Evolutionary conservation across 1,284 basidiomycete genomes (phyloP), one percentile per base, ranked within the genome.

Genomic region (Cutaneotrichosporon sp.): DNA sequence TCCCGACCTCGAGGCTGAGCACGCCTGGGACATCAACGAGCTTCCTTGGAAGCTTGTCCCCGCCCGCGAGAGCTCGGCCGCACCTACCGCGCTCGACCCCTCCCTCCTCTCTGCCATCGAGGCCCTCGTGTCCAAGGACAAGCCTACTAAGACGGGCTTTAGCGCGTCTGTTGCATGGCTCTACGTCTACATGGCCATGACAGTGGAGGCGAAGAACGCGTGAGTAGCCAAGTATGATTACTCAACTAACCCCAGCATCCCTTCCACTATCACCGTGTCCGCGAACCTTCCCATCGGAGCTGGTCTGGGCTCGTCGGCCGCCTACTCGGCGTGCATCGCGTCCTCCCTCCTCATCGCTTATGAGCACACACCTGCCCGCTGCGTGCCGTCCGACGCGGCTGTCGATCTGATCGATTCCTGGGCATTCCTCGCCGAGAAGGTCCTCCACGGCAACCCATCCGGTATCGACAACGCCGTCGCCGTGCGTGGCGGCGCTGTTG

Each of bases 261-360:
- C 57, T 34, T 63, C 91, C 71, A 84, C 86, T 52, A 87, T 94
- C 68, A 82, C 85, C 27, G 81, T 87, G 35, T 90, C 94, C 44
- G 87, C 92, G 34, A 88, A 90, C n/a, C 81, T 98, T 10, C 96
- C 96, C n/a, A 87, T 98, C 59, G 88, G 91, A n/a, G 96, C 96
- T 8, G 96, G 96, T 35, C 84, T 98, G 42, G 96, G 96, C 26
- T 97, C 94, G 14, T 97, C 91, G 20, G 96, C 96, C 2, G 92
- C 96, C 7, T 96, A 88, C 76, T 94, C 90, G 5, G 83, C 86
- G 14, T 96, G 92, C 70, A 78, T 89, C 35, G 85, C 91, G 4
- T 85, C 88, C 0, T 79, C 90, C 4, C 78, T 97, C 41, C 82
- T 97, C 42, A 79, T 66, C 20, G 56, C 75, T 64, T 62, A 65